These are phyloP conservation scores for Fusarium sambucinum DNA, from an alignment of 2,329 filamentous ascomycete species.

Conservation along the genomic window DNA sequence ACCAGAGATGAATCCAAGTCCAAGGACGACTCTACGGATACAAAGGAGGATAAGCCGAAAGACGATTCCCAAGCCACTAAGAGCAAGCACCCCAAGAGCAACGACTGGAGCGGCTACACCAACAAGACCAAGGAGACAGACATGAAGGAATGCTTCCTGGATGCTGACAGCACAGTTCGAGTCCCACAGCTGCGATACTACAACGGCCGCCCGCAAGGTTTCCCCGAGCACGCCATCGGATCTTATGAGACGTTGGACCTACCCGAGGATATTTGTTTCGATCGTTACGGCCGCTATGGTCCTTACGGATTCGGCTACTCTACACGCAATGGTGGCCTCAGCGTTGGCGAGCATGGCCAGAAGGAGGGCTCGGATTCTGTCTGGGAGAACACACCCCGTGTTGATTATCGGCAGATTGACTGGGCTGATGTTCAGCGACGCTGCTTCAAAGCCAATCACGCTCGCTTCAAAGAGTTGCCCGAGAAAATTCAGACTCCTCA, in stretches of 20 bases:
- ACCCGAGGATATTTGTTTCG: slow-evolving; percentile 90
- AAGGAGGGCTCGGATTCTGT: slow-evolving; percentile 82
- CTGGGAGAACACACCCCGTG: slow-evolving; percentile 76
- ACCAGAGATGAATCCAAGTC: slow-evolving; percentile 13
- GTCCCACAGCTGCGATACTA: slow-evolving; percentile 80
- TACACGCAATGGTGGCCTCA: slow-evolving; percentile 79
- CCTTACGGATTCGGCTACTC: slow-evolving; percentile 94
- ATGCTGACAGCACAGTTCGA: slow-evolving; percentile 71
- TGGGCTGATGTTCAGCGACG: slow-evolving; percentile 84
- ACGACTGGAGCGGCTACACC: slow-evolving; percentile 53
- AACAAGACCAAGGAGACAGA: slow-evolving; percentile 57
- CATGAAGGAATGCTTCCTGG: slow-evolving; percentile 84
- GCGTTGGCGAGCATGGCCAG: slow-evolving; percentile 87
- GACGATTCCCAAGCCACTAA: slow-evolving; percentile 32
- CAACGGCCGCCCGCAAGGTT: slow-evolving; percentile 82
- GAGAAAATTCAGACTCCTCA: slow-evolving; percentile 56
- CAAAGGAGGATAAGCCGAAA: slow-evolving; percentile 16
- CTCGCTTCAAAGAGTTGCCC: slow-evolving; percentile 71
- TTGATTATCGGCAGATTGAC: slow-evolving; percentile 81
- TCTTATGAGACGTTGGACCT: slow-evolving; percentile 85
- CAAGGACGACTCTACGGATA: slow-evolving; percentile 15
- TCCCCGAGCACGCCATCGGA: slow-evolving; percentile 87
- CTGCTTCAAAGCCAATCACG: slow-evolving; percentile 77
- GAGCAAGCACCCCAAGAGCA: slow-evolving; percentile 47
- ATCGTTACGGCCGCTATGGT: slow-evolving; percentile 87